Evolutionary conservation across 345 rosid genomes (phyloP).

Genomic region (Linum trigynum): DNA sequence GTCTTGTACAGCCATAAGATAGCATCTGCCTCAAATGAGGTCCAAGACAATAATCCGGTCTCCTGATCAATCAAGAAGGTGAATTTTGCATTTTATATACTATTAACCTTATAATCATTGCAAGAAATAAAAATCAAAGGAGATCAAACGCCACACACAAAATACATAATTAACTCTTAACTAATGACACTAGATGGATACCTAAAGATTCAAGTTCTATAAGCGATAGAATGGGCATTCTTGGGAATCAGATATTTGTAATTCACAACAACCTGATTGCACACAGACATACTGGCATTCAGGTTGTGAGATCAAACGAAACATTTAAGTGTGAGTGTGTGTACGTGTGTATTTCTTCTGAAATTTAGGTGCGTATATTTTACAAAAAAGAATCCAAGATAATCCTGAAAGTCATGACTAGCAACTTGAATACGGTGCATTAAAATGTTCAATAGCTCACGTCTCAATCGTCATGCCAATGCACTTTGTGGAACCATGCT

Average conservation of each 20-base stretch:
- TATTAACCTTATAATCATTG: neutral
- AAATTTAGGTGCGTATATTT: too few relatives aligned
- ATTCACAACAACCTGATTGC: neutral
- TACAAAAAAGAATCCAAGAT: too few relatives aligned
- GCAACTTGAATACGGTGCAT: neutral
- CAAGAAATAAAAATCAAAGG: too few relatives aligned
- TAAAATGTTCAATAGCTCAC: conserved; percentile 36
- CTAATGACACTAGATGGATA: neutral
- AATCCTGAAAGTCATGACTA: neutral
- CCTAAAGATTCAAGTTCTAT: neutral
- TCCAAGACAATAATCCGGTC: conserved; percentile 97
- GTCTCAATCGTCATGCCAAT: conserved; percentile 99
- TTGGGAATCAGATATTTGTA: too few relatives aligned
- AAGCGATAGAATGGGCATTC: neutral
- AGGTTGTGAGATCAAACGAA: neutral
- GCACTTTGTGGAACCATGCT: conserved; percentile 87
- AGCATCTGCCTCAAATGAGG: conserved; percentile 98
- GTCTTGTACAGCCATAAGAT: conserved; percentile 84
- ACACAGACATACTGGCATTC: too few relatives aligned
- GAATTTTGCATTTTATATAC: neutral
- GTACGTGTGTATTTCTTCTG: too few relatives aligned
- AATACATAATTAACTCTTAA: neutral
- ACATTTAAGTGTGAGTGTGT: neutral
- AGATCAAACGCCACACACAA: neutral
- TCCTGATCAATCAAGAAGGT: conserved; percentile 35